Evolutionary conservation across 75 land plant species (phyloP).

Genomic region (Sequoiadendron giganteum): DNA sequence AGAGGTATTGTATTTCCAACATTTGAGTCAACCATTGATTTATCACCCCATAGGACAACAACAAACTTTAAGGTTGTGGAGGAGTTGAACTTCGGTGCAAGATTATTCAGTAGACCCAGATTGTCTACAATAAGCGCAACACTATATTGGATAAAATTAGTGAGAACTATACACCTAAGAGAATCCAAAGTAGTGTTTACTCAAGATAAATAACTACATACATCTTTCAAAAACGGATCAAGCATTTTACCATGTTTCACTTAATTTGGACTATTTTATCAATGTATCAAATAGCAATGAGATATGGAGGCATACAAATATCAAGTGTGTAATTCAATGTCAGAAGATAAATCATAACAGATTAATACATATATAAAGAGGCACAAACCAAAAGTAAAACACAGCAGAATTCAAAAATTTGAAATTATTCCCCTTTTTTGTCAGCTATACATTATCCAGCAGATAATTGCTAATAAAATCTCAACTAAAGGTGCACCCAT

Average conservation of each 20-base stretch:
- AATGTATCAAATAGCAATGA: background rate
- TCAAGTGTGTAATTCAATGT: background rate
- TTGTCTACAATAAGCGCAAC: slow-evolving; percentile 75
- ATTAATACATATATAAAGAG: background rate
- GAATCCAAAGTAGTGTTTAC: background rate
- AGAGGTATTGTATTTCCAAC: slow-evolving; percentile 32
- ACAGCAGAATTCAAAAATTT: background rate
- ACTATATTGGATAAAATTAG: slow-evolving; percentile 39
- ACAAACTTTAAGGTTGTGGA: slow-evolving; percentile 44
- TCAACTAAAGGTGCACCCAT: background rate
- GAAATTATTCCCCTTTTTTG: background rate
- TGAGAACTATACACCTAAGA: slow-evolving; percentile 1
- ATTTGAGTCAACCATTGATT: slow-evolving; percentile 35
- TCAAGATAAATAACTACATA: background rate
- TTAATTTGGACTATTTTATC: background rate
- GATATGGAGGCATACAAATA: background rate
- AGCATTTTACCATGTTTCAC: background rate
- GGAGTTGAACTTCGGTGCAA: slow-evolving; percentile 34
- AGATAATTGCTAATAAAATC: background rate
- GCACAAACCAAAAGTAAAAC: background rate
- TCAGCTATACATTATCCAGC: background rate
- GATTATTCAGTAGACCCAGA: slow-evolving; percentile 54
- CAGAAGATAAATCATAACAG: background rate
- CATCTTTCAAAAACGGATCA: background rate
- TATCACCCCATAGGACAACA: slow-evolving; percentile 84